Conservation (phyloP, 1,139 yeast species). For the Taphrina flavorubra region DNA sequence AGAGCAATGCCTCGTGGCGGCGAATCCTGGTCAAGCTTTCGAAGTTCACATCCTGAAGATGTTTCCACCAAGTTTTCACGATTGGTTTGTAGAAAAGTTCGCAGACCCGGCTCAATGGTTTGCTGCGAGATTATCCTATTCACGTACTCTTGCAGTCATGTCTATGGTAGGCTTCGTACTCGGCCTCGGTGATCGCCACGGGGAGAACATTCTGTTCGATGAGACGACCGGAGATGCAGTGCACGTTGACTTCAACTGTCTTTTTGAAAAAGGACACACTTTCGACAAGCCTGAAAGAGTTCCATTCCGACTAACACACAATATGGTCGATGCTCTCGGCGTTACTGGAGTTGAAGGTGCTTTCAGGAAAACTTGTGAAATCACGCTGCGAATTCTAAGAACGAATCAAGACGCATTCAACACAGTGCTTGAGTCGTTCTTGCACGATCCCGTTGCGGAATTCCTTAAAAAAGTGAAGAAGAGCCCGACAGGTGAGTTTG, state of each 20-base stretch:
- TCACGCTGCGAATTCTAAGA: conserved; percentile 74
- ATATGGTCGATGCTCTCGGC: conserved; percentile 90
- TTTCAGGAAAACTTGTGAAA: conserved; percentile 84
- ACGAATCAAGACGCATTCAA: conserved; percentile 84
- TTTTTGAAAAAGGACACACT: conserved; percentile 70
- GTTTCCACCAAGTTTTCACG: conserved; percentile 77
- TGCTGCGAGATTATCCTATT: conserved; percentile 71
- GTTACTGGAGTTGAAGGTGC: conserved; percentile 86
- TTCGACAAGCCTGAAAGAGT: conserved; percentile 86
- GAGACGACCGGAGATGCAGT: conserved; percentile 77
- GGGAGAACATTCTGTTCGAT: conserved; percentile 83
- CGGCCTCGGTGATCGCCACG: conserved; percentile 89
- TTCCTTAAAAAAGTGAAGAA: conserved; percentile 51
- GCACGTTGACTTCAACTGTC: conserved; percentile 96
- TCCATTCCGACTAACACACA: conserved; percentile 88
- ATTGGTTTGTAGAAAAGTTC: conserved; percentile 86
- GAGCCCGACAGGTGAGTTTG: conserved; percentile 45
- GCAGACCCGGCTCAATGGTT: conserved; percentile 93
- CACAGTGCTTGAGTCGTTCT: conserved; percentile 89
- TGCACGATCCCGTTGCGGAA: conserved; percentile 88
- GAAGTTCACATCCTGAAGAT: conserved; percentile 45
- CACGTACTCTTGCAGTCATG: conserved; percentile 91
- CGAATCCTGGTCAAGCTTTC: conserved; percentile 44
- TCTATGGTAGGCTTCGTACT: conserved; percentile 90
- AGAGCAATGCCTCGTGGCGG: conserved; percentile 39